Base-by-base conservation (phyloP, 164 flowering plant genomes). In the Kingdonia uniflora region DNA sequence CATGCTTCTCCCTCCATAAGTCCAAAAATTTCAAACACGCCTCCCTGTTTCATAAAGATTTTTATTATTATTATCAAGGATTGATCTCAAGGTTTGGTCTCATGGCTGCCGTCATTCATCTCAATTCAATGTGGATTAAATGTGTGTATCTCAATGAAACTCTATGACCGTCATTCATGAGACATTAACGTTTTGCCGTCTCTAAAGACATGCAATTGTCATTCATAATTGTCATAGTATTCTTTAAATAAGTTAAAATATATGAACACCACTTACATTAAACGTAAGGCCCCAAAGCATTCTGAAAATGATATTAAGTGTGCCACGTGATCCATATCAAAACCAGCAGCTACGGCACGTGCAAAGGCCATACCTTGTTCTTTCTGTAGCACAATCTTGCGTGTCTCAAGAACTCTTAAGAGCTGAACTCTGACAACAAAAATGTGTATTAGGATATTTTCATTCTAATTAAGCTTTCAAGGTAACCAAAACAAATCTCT, bases 311-410 rank as follows among this genome's bases (percentile, higher is more conserved):
- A 76, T 21, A 89, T 49, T 68, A 94, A 71, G 44, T 77, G 68
- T 48, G 77, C 62, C 74, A 94, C 70, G 58, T 74, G 71, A 62
- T 94, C 92, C 65, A 86, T 72, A 51, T 89, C 95, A 78, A 89
- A 94, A 56, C 99, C 91, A 53, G 99, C 97, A 57, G 97, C 99
- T 15, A 76, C 84, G 59, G 99, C 95, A 57, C 96, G 90, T 49
- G 97, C 99, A 79, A 94, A 94, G 46, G 99, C 97, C 99, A 94
- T 89, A 26, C 86, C 95, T 73, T 94, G 99, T 74, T 94, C 99
- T 62, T 94, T 94, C 67, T 75, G 84, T 56, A 94, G 76, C 62
- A 76, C 76, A 19, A 58, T 68, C 70, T 74, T 84, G 43, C 99
- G 87, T 54, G 95, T 73, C 74, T 89, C 96, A 51, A 89, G 76